Base-by-base conservation (phyloP, 768 basidiomycete genomes). In the Hygrocybe coccinea region DNA sequence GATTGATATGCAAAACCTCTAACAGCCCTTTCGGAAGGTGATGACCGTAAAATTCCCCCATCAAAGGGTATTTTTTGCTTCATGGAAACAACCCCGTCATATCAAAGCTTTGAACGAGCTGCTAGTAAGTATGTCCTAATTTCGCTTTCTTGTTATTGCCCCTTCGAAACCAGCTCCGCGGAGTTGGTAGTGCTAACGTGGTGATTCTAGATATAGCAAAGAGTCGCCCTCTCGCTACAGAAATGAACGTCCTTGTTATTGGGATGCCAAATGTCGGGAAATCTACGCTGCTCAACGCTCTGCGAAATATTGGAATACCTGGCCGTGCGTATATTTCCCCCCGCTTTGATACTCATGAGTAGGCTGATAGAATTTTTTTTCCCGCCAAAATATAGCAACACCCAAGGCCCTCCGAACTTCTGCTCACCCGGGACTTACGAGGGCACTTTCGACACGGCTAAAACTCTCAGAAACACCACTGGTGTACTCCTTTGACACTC, bases 201-300 rank as follows among this genome's bases (percentile, higher is more conserved):
- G 19, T n/a, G 9, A 24, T 45, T 10, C 6, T 57, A 91, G 89
- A 82, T 62, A 79, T 90, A 61, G 87, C 89, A 33, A 83, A 82
- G 63, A 75, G 76, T 39, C 79, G 85, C 66, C 83, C 83, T 50
- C 81, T 89, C 59, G 79, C 83, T 46, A 82, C 84, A 62, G 89
- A 89, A 67, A 73, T 91, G 61, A 93, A 94, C 63, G 87, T 97
- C 6, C 79, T 97, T 2, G 92, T 98, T 21, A 86, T 97, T 56
- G 97, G 97, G 21, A 98, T 99, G 95, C 97, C 97, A 15, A 98
- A 98, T 69, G 93, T 97, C 46, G 95, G 95, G 39, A 98, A 99
- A 73, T 97, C 95, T 12, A 95, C 91, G 2, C 71, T 98, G 50
- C 75, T 99, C 11, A 99, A 99, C 65, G 84, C 92, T 1, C 78